A percentile compares a stretch with the other conserved stretches of the same genome.
Evolutionary conservation across 2,329 filamentous ascomycete genomes (phyloP).

Genomic region (Penicillium rolfsii): DNA sequence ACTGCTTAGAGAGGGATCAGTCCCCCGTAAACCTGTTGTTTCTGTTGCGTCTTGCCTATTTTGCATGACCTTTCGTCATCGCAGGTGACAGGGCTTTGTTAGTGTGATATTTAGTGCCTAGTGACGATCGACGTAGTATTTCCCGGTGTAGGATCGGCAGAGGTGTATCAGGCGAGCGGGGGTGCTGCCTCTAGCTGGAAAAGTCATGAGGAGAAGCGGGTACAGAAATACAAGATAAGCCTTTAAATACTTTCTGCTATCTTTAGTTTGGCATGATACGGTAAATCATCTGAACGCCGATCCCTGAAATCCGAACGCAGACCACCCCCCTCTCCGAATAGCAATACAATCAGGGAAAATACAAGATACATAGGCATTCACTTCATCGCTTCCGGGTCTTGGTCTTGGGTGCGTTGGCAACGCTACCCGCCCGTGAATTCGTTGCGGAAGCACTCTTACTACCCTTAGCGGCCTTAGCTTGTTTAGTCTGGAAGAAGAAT

Average conservation of each 20-base stretch:
- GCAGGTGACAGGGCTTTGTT: slow-evolving; percentile 7
- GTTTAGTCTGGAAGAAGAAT: slow-evolving; percentile 74
- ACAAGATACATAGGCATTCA: background rate
- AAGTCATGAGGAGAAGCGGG: background rate
- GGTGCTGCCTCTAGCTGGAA: slow-evolving; percentile 6
- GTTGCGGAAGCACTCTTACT: slow-evolving; percentile 76
- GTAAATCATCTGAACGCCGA: slow-evolving; percentile 30
- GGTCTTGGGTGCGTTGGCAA: slow-evolving; percentile 66
- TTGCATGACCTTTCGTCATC: slow-evolving; percentile 9
- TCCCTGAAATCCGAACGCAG: slow-evolving; percentile 12
- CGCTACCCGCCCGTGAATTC: slow-evolving; percentile 84
- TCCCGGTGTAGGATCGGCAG: slow-evolving; percentile 16
- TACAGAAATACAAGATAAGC: slow-evolving; percentile 20
- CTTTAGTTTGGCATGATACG: slow-evolving; percentile 23
- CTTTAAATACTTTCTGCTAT: slow-evolving; percentile 24
- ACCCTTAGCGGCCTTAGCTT: slow-evolving; percentile 82
- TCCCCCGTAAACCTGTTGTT: background rate
- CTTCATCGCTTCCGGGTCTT: slow-evolving; percentile 55
- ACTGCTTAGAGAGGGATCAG: background rate
- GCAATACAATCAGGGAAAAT: slow-evolving; percentile 1
- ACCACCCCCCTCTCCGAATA: background rate
- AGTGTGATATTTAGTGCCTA: slow-evolving; percentile 12
- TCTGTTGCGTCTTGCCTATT: background rate
- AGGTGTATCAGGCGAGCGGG: slow-evolving; percentile 14
- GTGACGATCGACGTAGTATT: slow-evolving; percentile 18